Evolutionary conservation across 257 asterid species (phyloP).

Genomic region (Solanum chiquidenum): DNA sequence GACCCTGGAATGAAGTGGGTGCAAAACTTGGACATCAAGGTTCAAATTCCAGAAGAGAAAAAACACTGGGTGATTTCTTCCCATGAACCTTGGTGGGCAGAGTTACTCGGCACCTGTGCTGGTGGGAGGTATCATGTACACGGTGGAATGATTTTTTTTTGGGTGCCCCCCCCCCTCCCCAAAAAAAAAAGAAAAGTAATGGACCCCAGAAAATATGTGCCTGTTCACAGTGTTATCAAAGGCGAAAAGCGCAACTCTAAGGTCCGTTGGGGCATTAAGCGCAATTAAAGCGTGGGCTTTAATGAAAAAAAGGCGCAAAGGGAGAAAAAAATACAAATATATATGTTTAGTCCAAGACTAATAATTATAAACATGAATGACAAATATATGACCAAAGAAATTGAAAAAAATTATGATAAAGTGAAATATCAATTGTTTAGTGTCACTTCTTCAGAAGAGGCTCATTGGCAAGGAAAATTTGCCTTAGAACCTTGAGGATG

Average conservation of each 20-base stretch:
- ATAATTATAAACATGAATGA: too few relatives aligned
- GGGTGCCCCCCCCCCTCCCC: not conserved
- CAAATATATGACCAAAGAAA: not conserved
- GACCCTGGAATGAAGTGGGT: not conserved
- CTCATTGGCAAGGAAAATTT: not conserved
- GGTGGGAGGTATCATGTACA: not conserved
- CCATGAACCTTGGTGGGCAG: not conserved
- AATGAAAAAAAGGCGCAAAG: too few relatives aligned
- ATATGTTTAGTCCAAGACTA: not conserved
- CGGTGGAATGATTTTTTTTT: not conserved
- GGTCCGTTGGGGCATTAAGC: too few relatives aligned
- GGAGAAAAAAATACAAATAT: too few relatives aligned
- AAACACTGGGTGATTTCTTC: not conserved
- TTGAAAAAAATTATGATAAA: not conserved
- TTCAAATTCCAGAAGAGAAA: not conserved
- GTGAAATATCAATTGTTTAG: not conserved
- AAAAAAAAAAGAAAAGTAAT: not conserved
- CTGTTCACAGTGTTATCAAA: not conserved
- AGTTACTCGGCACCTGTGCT: not conserved
- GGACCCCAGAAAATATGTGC: not conserved
- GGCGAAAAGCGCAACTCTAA: too few relatives aligned
- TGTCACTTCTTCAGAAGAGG: not conserved
- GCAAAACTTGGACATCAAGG: not conserved
- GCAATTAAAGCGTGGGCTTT: too few relatives aligned
- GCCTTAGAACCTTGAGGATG: not conserved